phyloP scores from a whole-genome alignment of 768 basidiomycete genomes.

The Termitomyces sp. region DNA sequence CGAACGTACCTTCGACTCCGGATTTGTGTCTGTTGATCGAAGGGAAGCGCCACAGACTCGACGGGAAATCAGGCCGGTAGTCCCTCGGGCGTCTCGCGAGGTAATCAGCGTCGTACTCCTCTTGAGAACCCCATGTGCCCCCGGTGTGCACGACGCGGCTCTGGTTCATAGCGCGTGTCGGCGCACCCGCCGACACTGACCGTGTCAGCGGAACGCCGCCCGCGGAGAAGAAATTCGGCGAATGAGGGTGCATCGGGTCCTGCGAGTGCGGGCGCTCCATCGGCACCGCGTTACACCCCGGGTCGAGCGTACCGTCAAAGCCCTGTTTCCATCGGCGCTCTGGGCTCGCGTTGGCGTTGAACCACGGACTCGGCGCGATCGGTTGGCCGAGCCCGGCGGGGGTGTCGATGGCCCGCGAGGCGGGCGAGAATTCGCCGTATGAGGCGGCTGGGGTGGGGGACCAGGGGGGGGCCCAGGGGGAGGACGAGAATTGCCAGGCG shows the following conservation, averaged over 20 bases:
- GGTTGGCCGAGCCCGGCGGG: neutral
- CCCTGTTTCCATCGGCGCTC: neutral
- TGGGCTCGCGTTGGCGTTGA: neutral
- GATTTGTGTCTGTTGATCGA: no score
- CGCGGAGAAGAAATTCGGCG: neutral
- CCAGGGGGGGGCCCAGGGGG: neutral
- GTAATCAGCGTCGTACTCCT: neutral
- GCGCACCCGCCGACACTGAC: neutral
- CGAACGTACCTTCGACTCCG: no score
- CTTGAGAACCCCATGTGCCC: neutral
- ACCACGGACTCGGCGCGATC: neutral
- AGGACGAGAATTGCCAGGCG: neutral
- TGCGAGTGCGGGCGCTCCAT: neutral
- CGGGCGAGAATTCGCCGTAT: neutral
- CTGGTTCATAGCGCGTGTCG: no score
- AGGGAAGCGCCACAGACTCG: neutral
- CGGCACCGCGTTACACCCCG: neutral
- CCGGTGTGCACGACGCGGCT: neutral
- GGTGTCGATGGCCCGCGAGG: neutral
- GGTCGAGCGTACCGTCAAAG: neutral
- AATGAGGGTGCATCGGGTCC: neutral
- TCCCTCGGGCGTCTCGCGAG: neutral
- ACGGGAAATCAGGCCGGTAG: constrained; percentile 26
- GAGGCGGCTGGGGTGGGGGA: neutral
- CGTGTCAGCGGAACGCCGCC: neutral